Conservation (phyloP, 2,329 filamentous ascomycete species). For the Hypoxylon sp. region DNA sequence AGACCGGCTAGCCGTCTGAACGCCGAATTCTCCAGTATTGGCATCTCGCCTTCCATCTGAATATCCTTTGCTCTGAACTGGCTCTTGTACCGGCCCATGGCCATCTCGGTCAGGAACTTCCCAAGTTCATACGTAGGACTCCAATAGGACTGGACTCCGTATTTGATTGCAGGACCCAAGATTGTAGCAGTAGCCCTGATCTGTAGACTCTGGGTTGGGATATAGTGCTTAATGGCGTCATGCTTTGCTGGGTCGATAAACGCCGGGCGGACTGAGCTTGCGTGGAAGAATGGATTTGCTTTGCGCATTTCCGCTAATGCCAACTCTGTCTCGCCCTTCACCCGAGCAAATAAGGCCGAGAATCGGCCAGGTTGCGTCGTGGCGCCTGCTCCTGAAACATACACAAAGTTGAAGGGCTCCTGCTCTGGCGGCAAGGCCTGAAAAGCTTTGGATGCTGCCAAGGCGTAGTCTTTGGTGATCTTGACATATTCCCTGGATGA, state of each 20-base stretch:
- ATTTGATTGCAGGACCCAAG: constrained; percentile 49
- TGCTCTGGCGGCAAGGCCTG: constrained; percentile 56
- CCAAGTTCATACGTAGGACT: constrained; percentile 62
- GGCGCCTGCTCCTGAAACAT: constrained; percentile 75
- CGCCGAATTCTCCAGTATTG: constrained; percentile 50
- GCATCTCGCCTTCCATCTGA: constrained; percentile 49
- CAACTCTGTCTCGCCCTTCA: constrained; percentile 77
- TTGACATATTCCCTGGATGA: constrained; percentile 68
- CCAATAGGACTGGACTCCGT: constrained; percentile 41
- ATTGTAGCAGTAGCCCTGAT: constrained; percentile 28
- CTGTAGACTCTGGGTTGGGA: constrained; percentile 52
- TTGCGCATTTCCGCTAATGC: constrained; percentile 66
- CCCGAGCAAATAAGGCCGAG: constrained; percentile 69
- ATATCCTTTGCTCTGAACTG: constrained; percentile 45
- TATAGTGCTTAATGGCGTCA: constrained; percentile 57
- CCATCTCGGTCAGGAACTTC: constrained; percentile 60
- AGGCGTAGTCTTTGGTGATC: constrained; percentile 76
- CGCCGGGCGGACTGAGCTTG: constrained; percentile 70
- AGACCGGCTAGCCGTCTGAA: constrained; percentile 47
- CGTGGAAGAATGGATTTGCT: constrained; percentile 61
- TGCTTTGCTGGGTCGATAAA: constrained; percentile 67
- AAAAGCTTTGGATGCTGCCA: constrained; percentile 62
- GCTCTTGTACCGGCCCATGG: constrained; percentile 57
- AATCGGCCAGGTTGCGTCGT: constrained; percentile 68
- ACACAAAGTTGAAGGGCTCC: constrained; percentile 76